Percentiles rank a stretch among this genome's conserved stretches.
These are phyloP conservation scores for Naganishia friedmannii DNA, from an alignment of 768 basidiomycete genomes.

Conservation along the genomic window DNA sequence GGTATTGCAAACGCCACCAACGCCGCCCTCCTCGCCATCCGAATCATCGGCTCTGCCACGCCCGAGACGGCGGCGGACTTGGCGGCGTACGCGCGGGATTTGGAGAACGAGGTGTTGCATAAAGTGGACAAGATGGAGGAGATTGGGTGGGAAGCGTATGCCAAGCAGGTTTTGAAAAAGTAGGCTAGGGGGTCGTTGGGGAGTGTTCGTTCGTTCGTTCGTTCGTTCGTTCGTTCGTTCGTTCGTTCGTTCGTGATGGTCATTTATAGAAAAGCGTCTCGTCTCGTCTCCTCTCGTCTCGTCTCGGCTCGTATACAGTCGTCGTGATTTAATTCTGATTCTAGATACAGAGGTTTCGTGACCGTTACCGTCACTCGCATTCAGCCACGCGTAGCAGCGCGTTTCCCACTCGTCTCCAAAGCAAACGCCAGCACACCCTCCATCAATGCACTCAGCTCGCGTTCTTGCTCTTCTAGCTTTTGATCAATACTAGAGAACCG, in stretches of 20 bases:
- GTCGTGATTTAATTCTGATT: constrained; percentile 1
- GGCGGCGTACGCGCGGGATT: constrained; percentile 66
- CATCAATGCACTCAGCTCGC: constrained; percentile 47
- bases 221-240: no score
- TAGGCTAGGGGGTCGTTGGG: constrained; percentile 21
- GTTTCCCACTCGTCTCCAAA: constrained; percentile 6
- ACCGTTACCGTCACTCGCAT: background rate
- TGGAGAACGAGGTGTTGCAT: constrained; percentile 71
- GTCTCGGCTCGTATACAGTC: background rate
- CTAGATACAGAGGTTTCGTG: background rate
- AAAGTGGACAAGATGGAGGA: constrained; percentile 74
- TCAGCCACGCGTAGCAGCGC: background rate
- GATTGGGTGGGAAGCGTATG: constrained; percentile 84
- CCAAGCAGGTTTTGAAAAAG: constrained; percentile 52
- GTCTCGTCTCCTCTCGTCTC: no score
- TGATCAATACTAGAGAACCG: constrained; percentile 37
- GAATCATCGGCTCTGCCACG: constrained; percentile 73
- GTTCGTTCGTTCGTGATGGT: background rate
- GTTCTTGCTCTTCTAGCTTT: constrained; percentile 44
- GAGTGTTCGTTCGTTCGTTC: no score
- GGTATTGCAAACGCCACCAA: constrained; percentile 95
- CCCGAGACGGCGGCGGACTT: constrained; percentile 66
- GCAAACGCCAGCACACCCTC: constrained; percentile 24
- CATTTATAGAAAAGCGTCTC: background rate
- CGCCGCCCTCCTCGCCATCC: constrained; percentile 83